Base-by-base conservation (phyloP, 768 basidiomycete species). In the Lactifluus echinatus region DNA sequence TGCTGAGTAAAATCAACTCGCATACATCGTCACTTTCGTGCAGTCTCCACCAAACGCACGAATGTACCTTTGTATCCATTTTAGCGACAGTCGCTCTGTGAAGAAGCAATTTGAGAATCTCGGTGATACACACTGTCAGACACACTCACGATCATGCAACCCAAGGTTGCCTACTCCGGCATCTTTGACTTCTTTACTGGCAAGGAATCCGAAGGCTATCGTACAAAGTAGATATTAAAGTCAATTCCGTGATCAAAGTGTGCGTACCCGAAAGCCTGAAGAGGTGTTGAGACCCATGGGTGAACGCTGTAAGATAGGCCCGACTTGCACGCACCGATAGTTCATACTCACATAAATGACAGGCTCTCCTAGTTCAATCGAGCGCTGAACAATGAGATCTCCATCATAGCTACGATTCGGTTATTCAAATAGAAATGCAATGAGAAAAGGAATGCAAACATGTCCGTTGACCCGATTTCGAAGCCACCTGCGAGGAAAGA, bases 51-150 rank as follows among this genome's bases (percentile, higher is more conserved):
- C 84, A 62, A 85, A 87, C 5, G 71, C 69, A 31, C 66, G 62
- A 55, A 87, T 83, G 64, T 87, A 80, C 64, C 81, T 79, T 59
- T 83, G 79, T 2, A 87, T 70, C 85, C 85, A 87, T 50, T 77
- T 68, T 4, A 88, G 64, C 1, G 82, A 83, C 36, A 77, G 68
- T 17, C 80, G 73, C 65, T 82, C 79, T 84, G 67, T 55, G 21
- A 57, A 24, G 29, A 36, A 26, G 17, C 26, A 12, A 39, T 21
- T 6, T 37, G n/a, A 7, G n/a, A n/a, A 19, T 1, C 15, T 19
- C 6, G 15, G 12, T n/a, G n/a, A n/a, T n/a, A 7, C 15, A 44
- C 43, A 47, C 34, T 24, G 43, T 21, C 3, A 40, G 2, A 36
- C n/a, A 26, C 1, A 70, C 78, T 66, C 62, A 80, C 80, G 80